phyloP scores from a whole-genome alignment of 768 basidiomycete genomes.

The Serendipita sp. region DNA sequence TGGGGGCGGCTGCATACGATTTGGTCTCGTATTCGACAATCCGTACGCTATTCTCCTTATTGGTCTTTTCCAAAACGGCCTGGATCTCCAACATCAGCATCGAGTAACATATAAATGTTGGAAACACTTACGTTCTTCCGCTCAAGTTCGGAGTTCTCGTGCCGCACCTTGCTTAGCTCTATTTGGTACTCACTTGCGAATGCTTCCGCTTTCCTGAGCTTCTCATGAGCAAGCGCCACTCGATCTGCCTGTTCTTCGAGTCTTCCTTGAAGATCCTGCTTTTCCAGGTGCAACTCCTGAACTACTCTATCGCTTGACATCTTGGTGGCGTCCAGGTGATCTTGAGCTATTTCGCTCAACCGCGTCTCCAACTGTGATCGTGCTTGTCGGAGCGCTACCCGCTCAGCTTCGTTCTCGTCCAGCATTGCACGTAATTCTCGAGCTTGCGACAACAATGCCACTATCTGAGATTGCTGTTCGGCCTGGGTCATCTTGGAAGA shows the following conservation, averaged over 20 bases:
- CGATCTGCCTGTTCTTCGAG: constrained; percentile 68
- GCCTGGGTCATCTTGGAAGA: constrained; percentile 52
- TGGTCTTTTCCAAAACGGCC: constrained; percentile 72
- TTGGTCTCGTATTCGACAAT: constrained; percentile 72
- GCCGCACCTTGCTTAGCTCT: constrained; percentile 57
- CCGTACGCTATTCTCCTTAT: constrained; percentile 70
- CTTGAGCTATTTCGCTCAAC: constrained; percentile 64
- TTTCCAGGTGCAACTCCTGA: constrained; percentile 60
- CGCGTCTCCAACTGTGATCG: constrained; percentile 67
- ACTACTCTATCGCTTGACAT: constrained; percentile 58
- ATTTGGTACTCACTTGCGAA: constrained; percentile 60
- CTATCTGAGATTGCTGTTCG: constrained; percentile 75
- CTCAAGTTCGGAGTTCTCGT: constrained; percentile 73
- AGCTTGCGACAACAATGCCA: constrained; percentile 71
- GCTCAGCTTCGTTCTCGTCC: constrained; percentile 75
- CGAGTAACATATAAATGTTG: too few relatives aligned
- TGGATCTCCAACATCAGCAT: too few relatives aligned
- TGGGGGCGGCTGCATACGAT: constrained; percentile 48
- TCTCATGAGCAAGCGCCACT: constrained; percentile 51
- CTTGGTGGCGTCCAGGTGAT: constrained; percentile 52
- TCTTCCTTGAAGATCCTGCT: constrained; percentile 65
- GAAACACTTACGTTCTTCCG: constrained; percentile 46
- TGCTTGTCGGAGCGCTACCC: constrained; percentile 64
- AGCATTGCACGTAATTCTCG: constrained; percentile 65
- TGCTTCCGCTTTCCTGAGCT: constrained; percentile 67